A percentile compares a stretch with the other conserved stretches of the same genome.
Conservation (phyloP, 192 early-diverging fungal species). For the Piromyces sp. region DNA sequence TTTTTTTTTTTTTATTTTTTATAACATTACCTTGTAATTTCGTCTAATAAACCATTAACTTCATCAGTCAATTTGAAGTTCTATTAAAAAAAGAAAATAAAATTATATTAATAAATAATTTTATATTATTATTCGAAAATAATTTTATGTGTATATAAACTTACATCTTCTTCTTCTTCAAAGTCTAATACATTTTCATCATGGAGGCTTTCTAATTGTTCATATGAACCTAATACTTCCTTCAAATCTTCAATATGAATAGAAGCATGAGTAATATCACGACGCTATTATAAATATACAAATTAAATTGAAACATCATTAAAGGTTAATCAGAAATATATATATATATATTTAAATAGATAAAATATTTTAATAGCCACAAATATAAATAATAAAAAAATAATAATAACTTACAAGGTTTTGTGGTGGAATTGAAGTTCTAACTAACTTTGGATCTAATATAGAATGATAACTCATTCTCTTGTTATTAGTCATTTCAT, state of each 20-base stretch:
- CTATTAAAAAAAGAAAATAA: neutral
- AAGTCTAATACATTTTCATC: neutral
- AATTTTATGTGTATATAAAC: no score
- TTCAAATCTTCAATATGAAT: neutral
- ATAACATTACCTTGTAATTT: neutral
- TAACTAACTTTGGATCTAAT: neutral
- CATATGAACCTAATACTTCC: neutral
- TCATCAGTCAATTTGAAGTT: neutral
- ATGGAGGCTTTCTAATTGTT: neutral
- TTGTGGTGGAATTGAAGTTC: neutral
- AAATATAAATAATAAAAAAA: neutral
- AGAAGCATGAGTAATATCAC: neutral
- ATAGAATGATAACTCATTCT: neutral
- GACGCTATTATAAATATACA: neutral
- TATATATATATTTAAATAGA: no score
- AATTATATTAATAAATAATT: neutral
- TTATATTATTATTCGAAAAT: no score
- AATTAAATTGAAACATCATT: no score
- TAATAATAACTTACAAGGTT: neutral
- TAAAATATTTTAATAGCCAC: neutral
- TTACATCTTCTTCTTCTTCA: neutral
- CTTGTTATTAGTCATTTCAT: neutral
- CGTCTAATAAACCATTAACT: neutral
- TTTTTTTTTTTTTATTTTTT: no score
- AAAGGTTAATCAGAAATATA: no score